These are phyloP conservation scores for Melanogaster broomeanus DNA, from an alignment of 768 basidiomycete genomes.

Conservation along the genomic window DNA sequence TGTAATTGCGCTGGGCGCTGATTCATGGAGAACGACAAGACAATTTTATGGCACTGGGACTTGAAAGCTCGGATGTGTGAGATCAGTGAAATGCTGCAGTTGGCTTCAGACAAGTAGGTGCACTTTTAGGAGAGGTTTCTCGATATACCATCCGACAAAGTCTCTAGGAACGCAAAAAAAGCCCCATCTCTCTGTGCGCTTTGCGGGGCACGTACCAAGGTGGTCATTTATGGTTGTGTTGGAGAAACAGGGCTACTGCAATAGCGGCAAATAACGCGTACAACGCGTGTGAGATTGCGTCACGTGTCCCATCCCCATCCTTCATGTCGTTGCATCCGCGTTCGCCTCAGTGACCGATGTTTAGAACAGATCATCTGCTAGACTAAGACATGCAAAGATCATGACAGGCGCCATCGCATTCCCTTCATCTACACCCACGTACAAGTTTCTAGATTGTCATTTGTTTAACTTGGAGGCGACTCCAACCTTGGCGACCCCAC, in stretches of 20 bases:
- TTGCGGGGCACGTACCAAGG: background rate
- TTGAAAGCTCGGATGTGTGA: background rate
- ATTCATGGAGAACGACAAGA: background rate
- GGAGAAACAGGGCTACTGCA: background rate
- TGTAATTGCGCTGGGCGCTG: background rate
- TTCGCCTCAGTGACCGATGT: background rate
- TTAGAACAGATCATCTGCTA: background rate
- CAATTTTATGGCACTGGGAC: background rate
- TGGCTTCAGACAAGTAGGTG: slow-evolving; percentile 4
- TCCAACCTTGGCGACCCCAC: background rate
- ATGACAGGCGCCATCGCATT: background rate
- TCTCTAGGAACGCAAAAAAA: background rate
- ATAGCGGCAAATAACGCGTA: slow-evolving; percentile 18
- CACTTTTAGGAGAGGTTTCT: slow-evolving; percentile 1
- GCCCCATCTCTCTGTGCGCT: no score
- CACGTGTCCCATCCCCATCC: slow-evolving; percentile 5
- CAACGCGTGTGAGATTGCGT: background rate
- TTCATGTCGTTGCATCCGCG: no score
- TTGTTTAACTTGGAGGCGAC: no score
- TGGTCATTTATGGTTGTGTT: slow-evolving; percentile 9
- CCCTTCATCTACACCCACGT: background rate
- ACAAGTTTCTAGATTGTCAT: no score
- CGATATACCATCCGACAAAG: background rate
- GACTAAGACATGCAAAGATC: background rate
- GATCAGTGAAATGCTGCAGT: background rate